These are phyloP conservation scores for Candida pseudoviswanathii DNA, from an alignment of 1,139 yeast genomes.

Conservation along the genomic window DNA sequence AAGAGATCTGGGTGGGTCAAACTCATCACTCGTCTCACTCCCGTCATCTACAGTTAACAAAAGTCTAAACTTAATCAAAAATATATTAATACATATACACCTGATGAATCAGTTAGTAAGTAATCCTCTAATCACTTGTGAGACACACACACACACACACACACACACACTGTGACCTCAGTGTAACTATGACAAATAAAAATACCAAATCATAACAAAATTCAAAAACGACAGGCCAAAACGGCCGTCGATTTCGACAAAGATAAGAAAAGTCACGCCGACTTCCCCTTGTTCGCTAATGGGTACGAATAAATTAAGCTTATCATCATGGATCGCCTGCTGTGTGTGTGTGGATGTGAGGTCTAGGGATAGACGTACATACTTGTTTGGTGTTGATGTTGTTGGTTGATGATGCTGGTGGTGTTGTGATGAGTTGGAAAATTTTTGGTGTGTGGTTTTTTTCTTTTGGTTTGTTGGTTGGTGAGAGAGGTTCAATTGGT, in stretches of 20 bases:
- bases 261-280: background rate
- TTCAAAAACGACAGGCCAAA: constrained; percentile 2
- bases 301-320: constrained; percentile 3
- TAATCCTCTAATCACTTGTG: background rate
- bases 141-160: background rate
- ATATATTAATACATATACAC: background rate
- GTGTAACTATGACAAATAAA: constrained; percentile 7
- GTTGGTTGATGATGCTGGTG: background rate
- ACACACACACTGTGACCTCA: background rate
- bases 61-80: background rate
- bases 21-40: no score
- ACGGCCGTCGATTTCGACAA: constrained; percentile 4
- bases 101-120: constrained; percentile 2
- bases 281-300: constrained; percentile 5
- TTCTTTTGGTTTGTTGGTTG: no score
- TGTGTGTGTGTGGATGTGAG: no score
- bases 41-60: no score
- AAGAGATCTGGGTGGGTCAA: background rate
- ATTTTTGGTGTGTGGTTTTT: no score
- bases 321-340: background rate
- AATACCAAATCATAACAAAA: constrained; percentile 8
- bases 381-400: background rate
- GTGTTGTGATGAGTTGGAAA: no score
- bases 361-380: background rate
- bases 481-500: no score